Base-by-base conservation (phyloP, 2,329 filamentous ascomycete species). In the Fusarium tjaetaba region DNA sequence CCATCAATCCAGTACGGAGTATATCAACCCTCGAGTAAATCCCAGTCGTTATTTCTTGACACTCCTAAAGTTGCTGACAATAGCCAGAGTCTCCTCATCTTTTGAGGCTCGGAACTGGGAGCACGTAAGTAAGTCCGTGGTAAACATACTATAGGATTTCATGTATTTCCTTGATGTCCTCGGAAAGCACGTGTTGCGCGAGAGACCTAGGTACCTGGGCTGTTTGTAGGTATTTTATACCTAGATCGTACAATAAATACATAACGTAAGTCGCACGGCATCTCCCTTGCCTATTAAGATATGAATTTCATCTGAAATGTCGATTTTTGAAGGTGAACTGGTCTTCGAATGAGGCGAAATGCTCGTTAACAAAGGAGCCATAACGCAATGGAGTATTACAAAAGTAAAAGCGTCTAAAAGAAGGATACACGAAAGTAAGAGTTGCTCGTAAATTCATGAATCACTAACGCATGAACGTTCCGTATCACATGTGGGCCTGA, bases 91-190 rank as follows among this genome's bases (percentile, higher is more conserved):
- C 16, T n/a, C n/a, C 22, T 28, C 15, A 34, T 43, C 18, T 43
- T 14, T 41, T 14, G 11, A 41, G 39, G 11, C 24, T 48, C 39
- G 38, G 32, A 24, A 10, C 28, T 18, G 32, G 13, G 52, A 42
- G 18, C 41, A 41, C 20, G 26, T 42, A 15, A 38, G 28, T 22
- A 22, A 57, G 24, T 41, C 14, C 30, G 46, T 32, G 41, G 9
- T 30, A 11, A 24, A 61, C 66, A 32, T 73, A 28, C 56, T 41
- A 62, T 68, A 46, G 45, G 52, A 42, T 43, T 32, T 20, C 20
- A n/a, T 5, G 42, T 62, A 36, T 51, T 61, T 28, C 28, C 11
- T 26, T 52, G 32, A 52, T 32, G 43, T 64, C 34, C 30, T 42
- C 34, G 42, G 51, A 32, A 51, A 32, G 16, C 9, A 4, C 9